phyloP scores from a whole-genome alignment of 2,329 filamentous ascomycete species.

The Phoma sp. region DNA sequence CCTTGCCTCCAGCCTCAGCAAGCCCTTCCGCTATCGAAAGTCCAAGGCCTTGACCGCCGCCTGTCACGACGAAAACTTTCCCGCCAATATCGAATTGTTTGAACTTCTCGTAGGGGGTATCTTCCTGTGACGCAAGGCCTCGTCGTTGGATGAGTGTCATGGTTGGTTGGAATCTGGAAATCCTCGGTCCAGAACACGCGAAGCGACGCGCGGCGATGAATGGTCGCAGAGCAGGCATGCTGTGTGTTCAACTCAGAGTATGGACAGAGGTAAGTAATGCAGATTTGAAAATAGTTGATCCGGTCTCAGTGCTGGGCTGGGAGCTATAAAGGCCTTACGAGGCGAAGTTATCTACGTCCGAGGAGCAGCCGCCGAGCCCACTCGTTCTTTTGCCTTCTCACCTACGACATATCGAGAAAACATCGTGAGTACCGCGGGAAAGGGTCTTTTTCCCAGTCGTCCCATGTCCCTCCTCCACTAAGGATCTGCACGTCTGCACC shows the following conservation, averaged over 20 bases:
- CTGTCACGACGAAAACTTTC: conserved; percentile 60
- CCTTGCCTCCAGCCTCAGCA: conserved; percentile 74
- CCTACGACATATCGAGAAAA: background rate
- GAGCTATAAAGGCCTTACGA: background rate
- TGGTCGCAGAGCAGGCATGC: background rate
- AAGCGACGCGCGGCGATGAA: background rate
- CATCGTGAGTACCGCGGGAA: background rate
- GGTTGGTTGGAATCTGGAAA: conserved; percentile 9
- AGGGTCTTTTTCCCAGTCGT: background rate
- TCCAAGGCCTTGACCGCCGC: conserved; percentile 71
- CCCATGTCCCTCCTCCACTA: background rate
- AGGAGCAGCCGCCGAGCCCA: background rate
- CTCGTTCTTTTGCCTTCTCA: background rate
- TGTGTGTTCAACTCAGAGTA: background rate
- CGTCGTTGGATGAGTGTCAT: conserved; percentile 13
- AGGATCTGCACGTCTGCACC: background rate
- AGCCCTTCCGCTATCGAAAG: conserved; percentile 74
- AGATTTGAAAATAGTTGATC: background rate
- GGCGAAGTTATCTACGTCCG: background rate
- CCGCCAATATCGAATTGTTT: conserved; percentile 39
- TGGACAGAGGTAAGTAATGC: background rate
- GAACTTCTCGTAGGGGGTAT: conserved; percentile 20
- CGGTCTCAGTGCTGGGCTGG: background rate
- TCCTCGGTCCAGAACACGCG: background rate
- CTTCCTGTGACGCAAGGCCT: conserved; percentile 15